Base-by-base conservation (phyloP, 1,284 basidiomycete species). In the Wolfiporia cocos region DNA sequence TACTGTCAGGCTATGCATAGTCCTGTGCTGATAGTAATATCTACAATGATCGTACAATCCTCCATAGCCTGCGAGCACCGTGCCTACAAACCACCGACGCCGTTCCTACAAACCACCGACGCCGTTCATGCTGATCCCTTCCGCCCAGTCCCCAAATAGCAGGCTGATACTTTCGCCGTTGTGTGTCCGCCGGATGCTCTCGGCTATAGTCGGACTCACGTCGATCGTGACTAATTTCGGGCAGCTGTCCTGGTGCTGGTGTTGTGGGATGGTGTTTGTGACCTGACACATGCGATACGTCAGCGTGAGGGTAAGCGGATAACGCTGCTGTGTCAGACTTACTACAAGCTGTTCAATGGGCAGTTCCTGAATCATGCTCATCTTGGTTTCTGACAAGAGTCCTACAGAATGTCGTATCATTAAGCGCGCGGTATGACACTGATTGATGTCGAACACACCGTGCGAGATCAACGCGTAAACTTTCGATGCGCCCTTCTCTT, bases 161-260 rank as follows among this genome's bases (percentile, higher is more conserved):
- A 88, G 59, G 50, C 83, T 86, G 53, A 89, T 89, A 50, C 86
- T 88, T 70, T 96, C 88, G 50, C 95, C 95, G 53, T 99, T 98
- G 67, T 99, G 95, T 17, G 93, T 96, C 52, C 95, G 73, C 36
- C 96, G 85, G 51, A 99, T 97, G 57, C 88, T 92, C 71, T 99
- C 95, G 9, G 94, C 90, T 44, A 99, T 86, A 33, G 91, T 89
- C 1, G 90, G 81, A 48, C 84, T 86, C 51, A 98, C 81, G 64
- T 98, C 95, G 58, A 99, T 73, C 41, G 79, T 78, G 41, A 78
- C 69, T 21, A 90, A 66, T 56, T 88, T 88, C 4, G 71, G 63
- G 56, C 81, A 81, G 18, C 60, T 56, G 7, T 55, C 65, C 49
- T 75, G 68, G 50, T 77, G 74, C 44, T 71, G 66, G 46, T 64